Percentiles rank a stretch among this genome's conserved stretches.
Evolutionary conservation across 352 stramenopile genomes (phyloP).

Genomic region (Phytopythium oedochilum): DNA sequence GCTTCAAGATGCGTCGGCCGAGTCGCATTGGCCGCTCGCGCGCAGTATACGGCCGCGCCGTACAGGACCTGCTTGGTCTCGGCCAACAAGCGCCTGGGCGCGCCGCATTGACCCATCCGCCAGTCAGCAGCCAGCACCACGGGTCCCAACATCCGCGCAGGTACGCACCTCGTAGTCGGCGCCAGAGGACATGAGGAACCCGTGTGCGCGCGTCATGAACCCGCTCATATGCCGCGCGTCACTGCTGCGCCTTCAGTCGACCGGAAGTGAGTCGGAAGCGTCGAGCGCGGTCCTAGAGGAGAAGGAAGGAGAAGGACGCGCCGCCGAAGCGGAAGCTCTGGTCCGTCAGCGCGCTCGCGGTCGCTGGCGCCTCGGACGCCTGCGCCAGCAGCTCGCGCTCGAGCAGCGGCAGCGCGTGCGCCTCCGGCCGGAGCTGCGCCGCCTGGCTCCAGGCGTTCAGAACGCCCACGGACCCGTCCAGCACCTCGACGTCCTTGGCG

Average conservation of each 20-base stretch:
- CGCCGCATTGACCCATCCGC: too few species aligned
- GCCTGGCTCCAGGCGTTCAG: constrained; percentile 46
- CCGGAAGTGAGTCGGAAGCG: constrained; percentile 20
- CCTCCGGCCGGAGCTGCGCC: constrained; percentile 39
- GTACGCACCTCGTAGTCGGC: constrained; percentile 25
- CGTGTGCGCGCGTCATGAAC: constrained; percentile 47
- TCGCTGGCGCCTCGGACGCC: constrained; percentile 9
- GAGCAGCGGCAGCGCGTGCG: constrained; percentile 63
- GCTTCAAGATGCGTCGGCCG: background rate
- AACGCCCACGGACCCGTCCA: constrained; percentile 37
- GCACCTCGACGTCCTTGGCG: constrained; percentile 42
- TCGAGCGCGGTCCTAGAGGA: constrained; percentile 29
- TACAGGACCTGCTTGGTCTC: constrained; percentile 1
- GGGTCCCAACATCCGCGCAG: too few species aligned
- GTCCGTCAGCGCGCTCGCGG: constrained; percentile 1
- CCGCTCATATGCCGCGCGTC: constrained; percentile 32
- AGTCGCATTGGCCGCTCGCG: background rate
- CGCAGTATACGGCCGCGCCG: background rate
- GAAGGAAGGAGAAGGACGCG: constrained; percentile 17
- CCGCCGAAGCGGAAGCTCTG: background rate
- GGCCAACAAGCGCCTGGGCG: background rate
- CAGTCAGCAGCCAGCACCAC: too few species aligned
- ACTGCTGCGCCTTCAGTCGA: constrained; percentile 33
- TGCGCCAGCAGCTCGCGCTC: constrained; percentile 38
- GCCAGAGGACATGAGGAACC: constrained; percentile 38